phyloP scores from a whole-genome alignment of 495 filamentous ascomycete genomes.

The Cercophora samala region DNA sequence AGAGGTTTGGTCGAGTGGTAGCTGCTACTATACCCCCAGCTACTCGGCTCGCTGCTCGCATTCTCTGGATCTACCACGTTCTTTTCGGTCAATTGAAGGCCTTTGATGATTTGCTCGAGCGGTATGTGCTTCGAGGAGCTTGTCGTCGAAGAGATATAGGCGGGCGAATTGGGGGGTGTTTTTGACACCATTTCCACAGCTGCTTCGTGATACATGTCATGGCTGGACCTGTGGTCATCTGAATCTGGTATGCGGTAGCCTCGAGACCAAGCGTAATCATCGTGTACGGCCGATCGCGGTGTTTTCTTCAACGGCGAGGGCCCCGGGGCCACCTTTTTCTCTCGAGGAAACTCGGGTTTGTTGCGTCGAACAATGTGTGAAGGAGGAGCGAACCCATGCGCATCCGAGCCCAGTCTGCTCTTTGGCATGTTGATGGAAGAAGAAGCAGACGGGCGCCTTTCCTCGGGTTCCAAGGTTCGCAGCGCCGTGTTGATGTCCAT shows the following conservation, averaged over 20 bases:
- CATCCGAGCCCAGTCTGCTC: neutral
- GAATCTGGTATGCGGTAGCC: neutral
- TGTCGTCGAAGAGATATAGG: neutral
- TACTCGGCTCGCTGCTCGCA: neutral
- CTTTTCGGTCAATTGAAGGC: neutral
- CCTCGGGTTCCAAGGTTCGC: neutral
- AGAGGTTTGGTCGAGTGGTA: neutral
- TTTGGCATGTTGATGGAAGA: neutral
- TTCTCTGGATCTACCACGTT: neutral
- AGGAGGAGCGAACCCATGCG: neutral
- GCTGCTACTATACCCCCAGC: neutral
- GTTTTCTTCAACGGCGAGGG: neutral
- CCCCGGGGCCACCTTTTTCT: neutral
- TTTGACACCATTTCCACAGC: neutral
- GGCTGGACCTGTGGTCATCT: neutral
- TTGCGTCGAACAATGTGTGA: neutral
- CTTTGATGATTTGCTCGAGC: neutral
- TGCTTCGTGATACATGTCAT: neutral
- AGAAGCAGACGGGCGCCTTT: neutral
- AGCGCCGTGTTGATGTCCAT: neutral
- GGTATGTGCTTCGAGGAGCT: neutral
- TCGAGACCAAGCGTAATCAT: neutral
- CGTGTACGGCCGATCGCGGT: neutral
- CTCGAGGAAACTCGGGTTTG: neutral
- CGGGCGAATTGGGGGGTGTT: neutral